phyloP scores from a whole-genome alignment of 106 monocot genomes.

The Gastrodia elata region DNA sequence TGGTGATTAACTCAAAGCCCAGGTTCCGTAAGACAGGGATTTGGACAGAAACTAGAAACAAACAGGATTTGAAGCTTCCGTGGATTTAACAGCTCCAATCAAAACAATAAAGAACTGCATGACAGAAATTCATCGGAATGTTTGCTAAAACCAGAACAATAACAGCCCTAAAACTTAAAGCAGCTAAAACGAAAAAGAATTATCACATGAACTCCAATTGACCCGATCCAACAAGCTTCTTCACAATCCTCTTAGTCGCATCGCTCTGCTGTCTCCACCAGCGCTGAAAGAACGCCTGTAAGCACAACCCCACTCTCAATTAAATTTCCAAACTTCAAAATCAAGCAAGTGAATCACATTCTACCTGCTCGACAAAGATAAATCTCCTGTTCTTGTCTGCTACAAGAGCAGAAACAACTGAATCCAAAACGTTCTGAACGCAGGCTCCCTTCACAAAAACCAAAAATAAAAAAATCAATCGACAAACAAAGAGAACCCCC shows the following conservation, averaged over 20 bases:
- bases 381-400: slow-evolving; percentile 37
- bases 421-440: slow-evolving; percentile 39
- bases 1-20: too few relatives aligned
- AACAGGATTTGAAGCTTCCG: too few relatives aligned
- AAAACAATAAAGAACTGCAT: too few relatives aligned
- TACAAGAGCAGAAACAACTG: slow-evolving; percentile 27
- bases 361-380: slow-evolving; percentile 40
- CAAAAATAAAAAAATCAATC: neutral
- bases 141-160: too few relatives aligned
- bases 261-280: slow-evolving; percentile 96
- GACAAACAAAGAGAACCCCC: too few relatives aligned
- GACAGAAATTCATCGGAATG: too few relatives aligned
- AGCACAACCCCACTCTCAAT: neutral
- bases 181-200: neutral
- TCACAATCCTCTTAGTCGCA: slow-evolving; percentile 52
- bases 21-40: too few relatives aligned
- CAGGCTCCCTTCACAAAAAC: slow-evolving; percentile 27
- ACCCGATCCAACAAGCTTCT: slow-evolving; percentile 60
- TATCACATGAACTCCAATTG: slow-evolving; percentile 88
- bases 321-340: neutral
- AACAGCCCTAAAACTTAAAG: too few relatives aligned
- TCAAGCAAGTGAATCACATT: neutral
- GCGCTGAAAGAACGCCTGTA: slow-evolving; percentile 88
- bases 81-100: too few relatives aligned
- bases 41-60: too few relatives aligned